Evolutionary conservation across 768 basidiomycete species (phyloP).

Genomic region (Termitomyces sp.): DNA sequence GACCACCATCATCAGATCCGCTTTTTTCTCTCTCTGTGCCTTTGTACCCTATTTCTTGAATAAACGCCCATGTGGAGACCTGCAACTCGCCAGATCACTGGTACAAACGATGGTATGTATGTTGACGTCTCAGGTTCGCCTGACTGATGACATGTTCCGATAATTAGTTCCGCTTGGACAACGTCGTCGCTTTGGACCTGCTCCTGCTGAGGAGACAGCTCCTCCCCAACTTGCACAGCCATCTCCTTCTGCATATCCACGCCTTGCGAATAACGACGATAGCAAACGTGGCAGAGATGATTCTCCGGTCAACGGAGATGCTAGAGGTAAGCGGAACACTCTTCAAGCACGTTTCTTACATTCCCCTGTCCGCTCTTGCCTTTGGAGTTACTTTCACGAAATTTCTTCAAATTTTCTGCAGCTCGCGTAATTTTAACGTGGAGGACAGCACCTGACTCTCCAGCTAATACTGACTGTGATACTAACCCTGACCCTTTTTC

Average conservation of each 20-base stretch:
- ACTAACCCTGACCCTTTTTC: conserved; percentile 53
- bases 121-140: conserved; percentile 3
- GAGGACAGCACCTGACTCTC: conserved; percentile 28
- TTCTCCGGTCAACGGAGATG: conserved; percentile 51
- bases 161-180: conserved; percentile 72
- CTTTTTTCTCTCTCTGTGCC: conserved; percentile 13
- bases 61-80: conserved; percentile 74
- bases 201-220: conserved; percentile 72
- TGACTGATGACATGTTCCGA: conserved; percentile 13
- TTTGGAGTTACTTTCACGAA: conserved; percentile 17
- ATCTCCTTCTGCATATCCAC: conserved; percentile 81
- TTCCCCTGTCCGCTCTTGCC: conserved; percentile 9
- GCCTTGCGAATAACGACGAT: conserved; percentile 48
- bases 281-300: conserved; percentile 66
- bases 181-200: conserved; percentile 88
- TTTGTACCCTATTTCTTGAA: conserved; percentile 29
- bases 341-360: conserved; percentile 10
- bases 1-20: conserved; percentile 24
- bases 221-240: conserved; percentile 86
- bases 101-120: conserved; percentile 85
- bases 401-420: conserved; percentile 13
- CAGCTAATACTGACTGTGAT: conserved; percentile 35
- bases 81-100: conserved; percentile 83
- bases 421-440: conserved; percentile 17
- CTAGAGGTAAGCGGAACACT: conserved; percentile 63